These are phyloP conservation scores for Penicillium cosmopolitanum DNA, from an alignment of 495 filamentous ascomycete species.

Conservation along the genomic window DNA sequence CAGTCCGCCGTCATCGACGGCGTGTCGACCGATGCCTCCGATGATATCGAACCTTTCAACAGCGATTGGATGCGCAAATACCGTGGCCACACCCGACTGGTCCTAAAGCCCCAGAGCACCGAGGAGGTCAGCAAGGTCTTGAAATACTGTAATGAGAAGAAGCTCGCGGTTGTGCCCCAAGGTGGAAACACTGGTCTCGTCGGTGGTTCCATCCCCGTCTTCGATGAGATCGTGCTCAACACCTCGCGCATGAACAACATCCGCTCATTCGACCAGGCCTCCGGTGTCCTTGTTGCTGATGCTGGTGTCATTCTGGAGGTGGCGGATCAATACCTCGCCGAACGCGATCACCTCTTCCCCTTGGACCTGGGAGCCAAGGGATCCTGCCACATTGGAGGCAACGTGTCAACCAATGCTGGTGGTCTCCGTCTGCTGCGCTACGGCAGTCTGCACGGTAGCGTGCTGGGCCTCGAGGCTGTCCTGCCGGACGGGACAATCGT, in stretches of 20 bases:
- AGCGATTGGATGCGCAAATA: slow-evolving; percentile 99
- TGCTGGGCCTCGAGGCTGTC: slow-evolving; percentile 91
- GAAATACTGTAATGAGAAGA: slow-evolving; percentile 89
- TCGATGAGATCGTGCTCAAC: slow-evolving; percentile 96
- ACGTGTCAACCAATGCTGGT: slow-evolving; percentile 95
- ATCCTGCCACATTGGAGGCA: slow-evolving; percentile 97
- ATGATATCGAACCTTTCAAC: slow-evolving; percentile 92
- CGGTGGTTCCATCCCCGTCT: slow-evolving; percentile 91
- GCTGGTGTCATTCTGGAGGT: slow-evolving; percentile 90
- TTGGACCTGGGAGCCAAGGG: slow-evolving; percentile 96
- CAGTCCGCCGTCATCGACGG: slow-evolving; percentile 84
- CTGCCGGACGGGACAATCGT: slow-evolving; percentile 90
- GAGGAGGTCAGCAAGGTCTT: slow-evolving; percentile 87
- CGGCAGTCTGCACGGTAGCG: slow-evolving; percentile 89
- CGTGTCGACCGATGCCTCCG: slow-evolving; percentile 67
- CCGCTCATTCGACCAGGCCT: slow-evolving; percentile 86
- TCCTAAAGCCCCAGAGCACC: slow-evolving; percentile 80
- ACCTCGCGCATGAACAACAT: slow-evolving; percentile 88
- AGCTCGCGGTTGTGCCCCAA: slow-evolving; percentile 94
- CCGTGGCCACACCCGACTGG: slow-evolving; percentile 82
- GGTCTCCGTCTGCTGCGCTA: slow-evolving; percentile 89
- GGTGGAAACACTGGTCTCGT: slow-evolving; percentile 96
- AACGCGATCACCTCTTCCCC: slow-evolving; percentile 84
- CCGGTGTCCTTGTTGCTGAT: slow-evolving; percentile 87
- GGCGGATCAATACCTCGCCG: slow-evolving; percentile 79